Base-by-base conservation (phyloP, 352 stramenopile genomes). In the Pythium scleroteichum region DNA sequence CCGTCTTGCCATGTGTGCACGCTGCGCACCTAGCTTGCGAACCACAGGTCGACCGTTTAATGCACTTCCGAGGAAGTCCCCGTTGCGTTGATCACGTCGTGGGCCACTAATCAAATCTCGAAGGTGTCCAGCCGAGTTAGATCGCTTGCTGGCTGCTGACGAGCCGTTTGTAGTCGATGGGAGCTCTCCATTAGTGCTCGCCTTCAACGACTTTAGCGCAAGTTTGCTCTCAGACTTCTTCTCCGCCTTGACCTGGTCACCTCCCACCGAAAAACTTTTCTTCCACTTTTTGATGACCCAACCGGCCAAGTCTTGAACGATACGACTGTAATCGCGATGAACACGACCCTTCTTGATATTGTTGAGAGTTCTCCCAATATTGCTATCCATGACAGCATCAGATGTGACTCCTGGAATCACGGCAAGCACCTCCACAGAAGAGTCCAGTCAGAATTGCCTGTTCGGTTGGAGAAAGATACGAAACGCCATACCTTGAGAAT, bases 221-320 rank as follows among this genome's bases (percentile, higher is more conserved):
- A 24, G 39, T 13, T 67, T 50, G 8, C 10, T 35, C 12, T 56
- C 44, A 42, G 38, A 2, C 27, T 62, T 62, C 1, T 62, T 32
- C 19, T 62, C 24, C 5, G 1, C 10, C 16, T 55, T 46, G 3
- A 23, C 42, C 17, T 24, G 4, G 14, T 38, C 33, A 5, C 20
- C 33, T 3, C 27, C 45, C 1, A 10, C 29, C 5, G 10, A 35
- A 35, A 68, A 19, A 2, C 56, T 49, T 40, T 52, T 58, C 17
- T 80, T 88, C 75, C 83, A 84, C 50, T 86, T 88, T 17, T 73
- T 52, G 47, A 88, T 77, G 26, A 88, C 61, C 70, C 73, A 90
- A 0, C 47, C 26, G 12, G 80, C 82, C 27, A 92, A 61, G 19
- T 76, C 66, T 26, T 61, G 42, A 29, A 86, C 79, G 14, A 63